These are phyloP conservation scores for Wickerhamiella vanderwaltii DNA, from an alignment of 805 yeast genomes.

Conservation along the genomic window DNA sequence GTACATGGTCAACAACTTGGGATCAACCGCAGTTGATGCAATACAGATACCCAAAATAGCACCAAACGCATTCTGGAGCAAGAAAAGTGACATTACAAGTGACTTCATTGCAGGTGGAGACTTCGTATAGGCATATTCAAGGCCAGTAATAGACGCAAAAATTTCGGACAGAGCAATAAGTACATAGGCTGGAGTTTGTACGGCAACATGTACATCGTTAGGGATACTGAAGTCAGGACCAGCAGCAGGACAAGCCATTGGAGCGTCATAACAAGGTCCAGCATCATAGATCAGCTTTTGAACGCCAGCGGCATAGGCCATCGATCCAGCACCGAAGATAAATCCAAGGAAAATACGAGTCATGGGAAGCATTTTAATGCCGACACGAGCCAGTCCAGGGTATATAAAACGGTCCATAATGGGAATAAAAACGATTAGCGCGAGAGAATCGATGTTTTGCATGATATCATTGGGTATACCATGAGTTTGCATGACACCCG, in stretches of 20 bases:
- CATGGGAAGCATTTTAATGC: slow-evolving; percentile 52
- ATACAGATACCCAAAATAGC: slow-evolving; percentile 66
- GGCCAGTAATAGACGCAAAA: slow-evolving; percentile 68
- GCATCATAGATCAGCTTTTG: slow-evolving; percentile 57
- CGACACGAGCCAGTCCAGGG: slow-evolving; percentile 38
- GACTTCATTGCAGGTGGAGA: slow-evolving; percentile 63
- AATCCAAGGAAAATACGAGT: slow-evolving; percentile 63
- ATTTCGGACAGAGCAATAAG: slow-evolving; percentile 66
- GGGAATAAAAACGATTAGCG: slow-evolving; percentile 68
- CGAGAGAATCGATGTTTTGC: slow-evolving; percentile 63
- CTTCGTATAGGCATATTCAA: slow-evolving; percentile 74
- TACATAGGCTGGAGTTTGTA: slow-evolving; percentile 65
- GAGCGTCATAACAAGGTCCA: slow-evolving; percentile 62
- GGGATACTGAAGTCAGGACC: slow-evolving; percentile 28
- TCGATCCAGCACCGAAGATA: slow-evolving; percentile 48
- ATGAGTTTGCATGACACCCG: slow-evolving; percentile 60
- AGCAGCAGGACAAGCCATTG: slow-evolving; percentile 39
- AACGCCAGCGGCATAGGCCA: slow-evolving; percentile 65
- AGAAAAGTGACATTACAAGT: slow-evolving; percentile 47
- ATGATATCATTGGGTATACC: slow-evolving; percentile 72
- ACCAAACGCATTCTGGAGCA: slow-evolving; percentile 64
- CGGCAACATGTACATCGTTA: slow-evolving; percentile 51
- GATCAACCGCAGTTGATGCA: slow-evolving; percentile 53
- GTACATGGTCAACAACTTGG: slow-evolving; percentile 59
- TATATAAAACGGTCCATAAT: slow-evolving; percentile 49